Evolutionary conservation across 768 basidiomycete genomes (phyloP), one percentile per base, ranked within the genome.

Genomic region (Pulveroboletus ravenelii): DNA sequence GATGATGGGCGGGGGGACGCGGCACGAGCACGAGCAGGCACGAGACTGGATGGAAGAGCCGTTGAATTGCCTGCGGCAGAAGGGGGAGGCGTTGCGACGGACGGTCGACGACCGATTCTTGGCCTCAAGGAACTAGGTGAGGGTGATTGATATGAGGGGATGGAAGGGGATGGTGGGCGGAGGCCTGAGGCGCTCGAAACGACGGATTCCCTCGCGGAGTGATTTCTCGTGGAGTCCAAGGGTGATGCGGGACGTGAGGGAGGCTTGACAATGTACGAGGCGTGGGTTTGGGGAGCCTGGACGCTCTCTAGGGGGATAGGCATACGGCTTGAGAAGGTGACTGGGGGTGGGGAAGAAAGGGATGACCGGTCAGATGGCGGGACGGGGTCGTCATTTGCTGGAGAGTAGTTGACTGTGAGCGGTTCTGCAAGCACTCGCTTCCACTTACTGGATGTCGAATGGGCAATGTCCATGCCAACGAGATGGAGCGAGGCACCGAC

Each of bases 401-500:
- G 39, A 51, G 56, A 47, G 30, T 37, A 55, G 34, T 34, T 40
- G 38, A 45, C 51, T 53, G 51, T 41, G 50, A 55, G 51, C 25
- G 9, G 34, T 5, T 46, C 34, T 36, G 45, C 5, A 35, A 17
- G 40, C 14, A 6, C 17, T 6, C 10, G 15, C 38, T 34, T 45
- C 23, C n/a, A 58, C 69, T 47, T 62, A 77, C 77, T 55, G 50
- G 62, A 55, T n/a, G 60, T 39, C 40, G 44, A 34, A 15, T n/a
- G n/a, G n/a, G 34, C 6, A 17, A 80, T 78, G 42, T 70, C 62
- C 3, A 89, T 60, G 9, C 87, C 86, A 27, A 80, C 77, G 20
- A 89, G 64, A 27, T 82, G 78, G 52, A 89, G 64, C 25, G 74
- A 67, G 3, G 74, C 70, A 18, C 70, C 72, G 18, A 78, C 65